A percentile compares a stretch with the other conserved stretches of the same genome.
Evolutionary conservation across 192 early-diverging fungal species (phyloP).

Genomic region (Rhizoclosmatium sp.): DNA sequence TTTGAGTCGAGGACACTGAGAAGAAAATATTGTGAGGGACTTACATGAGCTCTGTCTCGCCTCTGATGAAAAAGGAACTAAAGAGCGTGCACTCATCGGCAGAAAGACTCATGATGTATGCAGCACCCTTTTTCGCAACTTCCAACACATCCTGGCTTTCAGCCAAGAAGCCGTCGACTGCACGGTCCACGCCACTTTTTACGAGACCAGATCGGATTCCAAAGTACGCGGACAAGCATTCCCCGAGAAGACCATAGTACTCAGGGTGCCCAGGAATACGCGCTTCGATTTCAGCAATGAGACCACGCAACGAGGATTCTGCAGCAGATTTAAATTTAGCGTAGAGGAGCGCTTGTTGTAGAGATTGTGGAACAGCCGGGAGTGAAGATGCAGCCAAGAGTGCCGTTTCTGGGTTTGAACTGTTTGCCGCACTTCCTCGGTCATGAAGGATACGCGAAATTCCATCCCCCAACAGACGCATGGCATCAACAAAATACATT

Average conservation of each 20-base stretch:
- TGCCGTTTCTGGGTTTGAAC: conserved; percentile 18
- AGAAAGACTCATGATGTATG: conserved; percentile 84
- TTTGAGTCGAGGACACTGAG: background rate
- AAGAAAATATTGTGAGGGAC: conserved; percentile 30
- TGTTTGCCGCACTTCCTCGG: background rate
- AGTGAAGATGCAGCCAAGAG: background rate
- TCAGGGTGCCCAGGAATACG: conserved; percentile 72
- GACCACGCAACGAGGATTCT: conserved; percentile 57
- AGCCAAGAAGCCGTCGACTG: conserved; percentile 64
- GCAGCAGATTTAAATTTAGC: conserved; percentile 83
- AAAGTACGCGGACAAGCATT: conserved; percentile 83
- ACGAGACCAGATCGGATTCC: conserved; percentile 61
- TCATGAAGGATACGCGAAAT: conserved; percentile 23
- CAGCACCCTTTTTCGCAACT: conserved; percentile 77
- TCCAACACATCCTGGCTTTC: conserved; percentile 67
- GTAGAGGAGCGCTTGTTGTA: conserved; percentile 69
- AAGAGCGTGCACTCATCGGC: conserved; percentile 85
- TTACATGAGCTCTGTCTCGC: conserved; percentile 78
- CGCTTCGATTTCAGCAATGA: conserved; percentile 81
- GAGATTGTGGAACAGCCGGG: conserved; percentile 3
- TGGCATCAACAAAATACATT: conserved; percentile 77
- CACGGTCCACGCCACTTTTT: background rate
- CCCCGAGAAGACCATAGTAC: conserved; percentile 74
- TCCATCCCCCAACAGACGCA: conserved; percentile 61
- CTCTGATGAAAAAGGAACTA: conserved; percentile 78